Evolutionary conservation across 495 filamentous ascomycete species (phyloP), one percentile per base, ranked within the genome.

Genomic region (Parmelia sp.): DNA sequence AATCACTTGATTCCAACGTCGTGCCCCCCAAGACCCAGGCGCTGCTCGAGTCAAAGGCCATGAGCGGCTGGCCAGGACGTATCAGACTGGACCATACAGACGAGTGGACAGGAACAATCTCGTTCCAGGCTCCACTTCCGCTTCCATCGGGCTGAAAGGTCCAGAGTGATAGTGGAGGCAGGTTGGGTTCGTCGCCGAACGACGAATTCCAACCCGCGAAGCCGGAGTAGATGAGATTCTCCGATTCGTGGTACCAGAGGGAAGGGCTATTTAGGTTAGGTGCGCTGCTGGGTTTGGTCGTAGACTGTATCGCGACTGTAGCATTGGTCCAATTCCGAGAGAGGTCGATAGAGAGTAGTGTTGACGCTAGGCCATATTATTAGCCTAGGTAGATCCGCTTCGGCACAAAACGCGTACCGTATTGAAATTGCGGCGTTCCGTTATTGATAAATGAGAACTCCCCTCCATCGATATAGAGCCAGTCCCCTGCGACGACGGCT

Each of bases 381-480:
- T 29, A 56, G 35, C n/a, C 40, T 17, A 1, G 19, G 11, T 36
- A 19, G 37, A n/a, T 14, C 33, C 9, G 12, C 9, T 14, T 40
- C 33, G 3, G 5, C 12, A 7, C 27, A 19, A 29, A 19, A 19
- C 25, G 49, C 57, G 35, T 37, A 69, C 62, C 19, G 23, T 61
- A 67, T 44, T 62, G 25, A 40, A 65, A 61, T 14, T 59, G 36
- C 10, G 60, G 21, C 12, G 42, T 56, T 14, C 61, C 69, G 49
- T 65, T 61, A 11, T 14, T 55, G 6, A 60, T 21, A 31, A 64
- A 68, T 9, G 66, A 64, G 31, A 66, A 57, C 15, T 68, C 59
- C 0, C 69, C 69, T 21, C 66, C 69, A 19, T 68, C 63, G 44
- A 71, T 68, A 40, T 71, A 71, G 2, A 71, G 53, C 36, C 14